Percentiles rank a stretch among this genome's conserved stretches.
These are phyloP conservation scores for Phialophora tarda DNA, from an alignment of 2,329 filamentous ascomycete species.

Conservation along the genomic window DNA sequence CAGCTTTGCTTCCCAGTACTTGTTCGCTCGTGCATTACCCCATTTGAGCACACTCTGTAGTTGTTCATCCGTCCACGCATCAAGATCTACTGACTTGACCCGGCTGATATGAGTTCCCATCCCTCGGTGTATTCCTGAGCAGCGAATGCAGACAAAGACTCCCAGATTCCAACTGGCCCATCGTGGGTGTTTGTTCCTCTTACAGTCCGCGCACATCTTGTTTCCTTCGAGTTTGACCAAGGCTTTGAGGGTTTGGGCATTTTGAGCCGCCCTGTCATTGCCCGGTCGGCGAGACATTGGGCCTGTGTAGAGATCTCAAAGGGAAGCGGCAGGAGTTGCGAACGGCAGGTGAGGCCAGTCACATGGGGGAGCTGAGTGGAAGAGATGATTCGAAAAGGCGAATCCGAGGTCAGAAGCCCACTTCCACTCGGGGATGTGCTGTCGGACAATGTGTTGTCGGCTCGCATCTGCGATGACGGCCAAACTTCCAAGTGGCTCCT, in stretches of 20 bases:
- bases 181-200: conserved; percentile 97
- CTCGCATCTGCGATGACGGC: conserved; percentile 4
- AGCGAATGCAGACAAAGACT: conserved; percentile 96
- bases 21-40: conserved; percentile 96
- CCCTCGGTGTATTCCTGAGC: conserved; percentile 95
- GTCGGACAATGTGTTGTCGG: conserved; percentile 1
- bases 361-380: neutral
- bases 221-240: conserved; percentile 93
- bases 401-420: neutral
- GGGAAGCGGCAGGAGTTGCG: neutral
- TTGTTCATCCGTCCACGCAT: conserved; percentile 98
- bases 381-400: neutral
- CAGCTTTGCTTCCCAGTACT: conserved; percentile 96
- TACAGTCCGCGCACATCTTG: conserved; percentile 98
- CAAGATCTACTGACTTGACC: conserved; percentile 97
- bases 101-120: conserved; percentile 99
- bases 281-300: conserved; percentile 49
- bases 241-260: conserved; percentile 90
- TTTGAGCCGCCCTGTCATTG: conserved; percentile 82
- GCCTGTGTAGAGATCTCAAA: neutral
- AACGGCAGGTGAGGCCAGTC: neutral
- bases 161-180: conserved; percentile 99
- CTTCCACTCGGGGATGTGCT: neutral
- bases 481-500: conserved; percentile 14
- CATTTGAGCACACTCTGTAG: conserved; percentile 90